These are phyloP conservation scores for Medicago lupulina DNA, from an alignment of 306 rosid genomes.

Conservation along the genomic window DNA sequence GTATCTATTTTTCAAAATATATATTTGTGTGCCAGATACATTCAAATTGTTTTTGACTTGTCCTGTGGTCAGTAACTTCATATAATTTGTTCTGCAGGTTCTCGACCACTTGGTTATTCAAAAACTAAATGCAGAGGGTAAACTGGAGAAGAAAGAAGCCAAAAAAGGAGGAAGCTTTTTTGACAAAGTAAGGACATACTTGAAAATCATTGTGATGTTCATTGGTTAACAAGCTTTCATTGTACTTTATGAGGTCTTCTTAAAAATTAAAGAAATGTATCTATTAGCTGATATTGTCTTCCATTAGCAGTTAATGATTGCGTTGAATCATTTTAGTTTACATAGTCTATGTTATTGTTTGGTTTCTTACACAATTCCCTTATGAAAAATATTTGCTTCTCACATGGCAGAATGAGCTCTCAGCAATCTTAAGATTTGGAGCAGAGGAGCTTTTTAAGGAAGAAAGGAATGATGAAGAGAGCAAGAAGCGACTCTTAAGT, in stretches of 20 bases:
- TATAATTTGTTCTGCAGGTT: constrained; percentile 67
- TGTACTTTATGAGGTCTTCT: background rate
- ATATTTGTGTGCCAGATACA: background rate
- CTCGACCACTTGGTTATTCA: constrained; percentile 99
- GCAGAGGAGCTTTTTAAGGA: constrained; percentile 99
- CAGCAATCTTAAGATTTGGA: constrained; percentile 95
- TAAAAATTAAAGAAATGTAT: constrained; percentile 18
- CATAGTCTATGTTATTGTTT: constrained; percentile 7
- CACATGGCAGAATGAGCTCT: constrained; percentile 86
- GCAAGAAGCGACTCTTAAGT: constrained; percentile 85
- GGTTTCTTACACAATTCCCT: background rate
- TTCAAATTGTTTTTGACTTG: background rate
- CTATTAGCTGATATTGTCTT: constrained; percentile 10
- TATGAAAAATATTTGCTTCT: constrained; percentile 31
- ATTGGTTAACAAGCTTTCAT: constrained; percentile 24
- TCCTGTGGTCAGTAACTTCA: no score
- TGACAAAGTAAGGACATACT: constrained; percentile 79
- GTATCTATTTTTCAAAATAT: background rate
- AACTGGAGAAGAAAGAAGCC: constrained; percentile 95
- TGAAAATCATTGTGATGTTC: constrained; percentile 15
- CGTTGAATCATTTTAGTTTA: constrained; percentile 17
- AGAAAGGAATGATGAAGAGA: constrained; percentile 94
- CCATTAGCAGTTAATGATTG: constrained; percentile 13
- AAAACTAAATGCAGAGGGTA: constrained; percentile 97
- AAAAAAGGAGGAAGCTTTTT: constrained; percentile 88